Base-by-base conservation (phyloP, 768 basidiomycete species). In the Phanerochaete sordida region DNA sequence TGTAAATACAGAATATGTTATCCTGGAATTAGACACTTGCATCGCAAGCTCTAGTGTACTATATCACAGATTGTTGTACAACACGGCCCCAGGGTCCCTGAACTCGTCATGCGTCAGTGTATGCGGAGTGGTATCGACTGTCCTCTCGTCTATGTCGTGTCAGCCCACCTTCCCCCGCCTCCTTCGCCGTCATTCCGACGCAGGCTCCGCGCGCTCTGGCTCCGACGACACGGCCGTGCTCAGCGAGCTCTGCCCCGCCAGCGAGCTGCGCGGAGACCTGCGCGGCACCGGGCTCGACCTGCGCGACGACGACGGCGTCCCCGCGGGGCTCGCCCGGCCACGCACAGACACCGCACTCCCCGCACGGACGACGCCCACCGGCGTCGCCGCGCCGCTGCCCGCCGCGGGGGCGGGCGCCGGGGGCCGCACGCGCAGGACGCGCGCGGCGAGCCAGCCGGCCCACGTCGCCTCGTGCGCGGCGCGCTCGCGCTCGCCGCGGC, bases 401-500 rank as follows among this genome's bases (percentile, higher is more conserved):
- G 47, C 44, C 24, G 49, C 31, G 30, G 9, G 15, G 26, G 45
- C 16, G 4, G 63, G 60, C 30, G 50, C 54, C 35, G 30, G 48
- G n/a, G 46, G 60, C 24, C 39, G 55, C 47, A 58, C 64, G 69
- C 72, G 67, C 23, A 70, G 66, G 63, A 73, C 61, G 58, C 66
- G 68, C 55, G 64, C 59, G 55, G 46, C 52, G 9, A 71, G 8
- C 73, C 71, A 70, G 16, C 73, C 75, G 3, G 57, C 49, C 70
- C 72, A 74, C 13, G 74, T 74, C 57, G 62, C 61, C 58, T 67
- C 71, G 26, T 69, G 65, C 31, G 68, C 68, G 57, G 66, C 64
- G 27, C 81, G 77, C 63, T 83, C 82, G 56, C 81, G 80, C 66
- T 89, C 89, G 62, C 86, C 86, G 26, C 93, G 75, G 64, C 82